Base-by-base conservation (phyloP, 768 basidiomycete species). In the Porphyrellus cyaneotinctus region DNA sequence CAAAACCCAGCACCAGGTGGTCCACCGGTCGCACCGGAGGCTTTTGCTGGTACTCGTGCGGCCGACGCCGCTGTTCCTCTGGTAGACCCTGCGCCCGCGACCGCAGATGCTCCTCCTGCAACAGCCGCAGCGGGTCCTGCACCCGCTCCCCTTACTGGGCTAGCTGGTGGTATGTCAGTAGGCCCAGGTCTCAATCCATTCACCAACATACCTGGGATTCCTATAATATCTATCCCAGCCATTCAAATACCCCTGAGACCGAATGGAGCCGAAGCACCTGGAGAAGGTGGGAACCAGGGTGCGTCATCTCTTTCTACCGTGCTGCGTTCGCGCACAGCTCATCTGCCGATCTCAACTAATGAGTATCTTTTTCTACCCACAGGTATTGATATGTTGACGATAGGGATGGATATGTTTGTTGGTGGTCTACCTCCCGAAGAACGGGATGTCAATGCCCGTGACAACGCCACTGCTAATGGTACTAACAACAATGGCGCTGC, bases 321-420 rank as follows among this genome's bases (percentile, higher is more conserved):
- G 38, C 31, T 15, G 43, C 18, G 17, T 43, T n/a, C 22, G 58
- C 50, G 44, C 57, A 12, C 52, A 54, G 39, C 56, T 18, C 28
- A 15, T 53, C 60, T 61, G 17, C 63, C 47, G 45, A 58, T 15
- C 52, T 65, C 51, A 23, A 54, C 60, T 52, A 48, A 67, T 24
- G 60, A 59, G 57, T 23, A 44, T 37, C 6, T 46, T 0, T 52
- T 56, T 52, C 31, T 9, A 5, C 39, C 24, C 38, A 13, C 24
- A 56, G 68, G 51, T 48, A 46, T 61, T 1, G 67, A 68, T 38
- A 53, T 72, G 6, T 4, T 76, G 23, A 73, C 74, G 18, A 69
- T 76, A 46, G 74, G 75, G n/a, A 56, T 75, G 26, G 74, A 76
- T 49, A 69, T 76, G 62, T 67, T 74, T 50, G 54, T 74, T 10